Evolutionary conservation across 2,329 filamentous ascomycete genomes (phyloP).

Genomic region (Trichoderma gracile): DNA sequence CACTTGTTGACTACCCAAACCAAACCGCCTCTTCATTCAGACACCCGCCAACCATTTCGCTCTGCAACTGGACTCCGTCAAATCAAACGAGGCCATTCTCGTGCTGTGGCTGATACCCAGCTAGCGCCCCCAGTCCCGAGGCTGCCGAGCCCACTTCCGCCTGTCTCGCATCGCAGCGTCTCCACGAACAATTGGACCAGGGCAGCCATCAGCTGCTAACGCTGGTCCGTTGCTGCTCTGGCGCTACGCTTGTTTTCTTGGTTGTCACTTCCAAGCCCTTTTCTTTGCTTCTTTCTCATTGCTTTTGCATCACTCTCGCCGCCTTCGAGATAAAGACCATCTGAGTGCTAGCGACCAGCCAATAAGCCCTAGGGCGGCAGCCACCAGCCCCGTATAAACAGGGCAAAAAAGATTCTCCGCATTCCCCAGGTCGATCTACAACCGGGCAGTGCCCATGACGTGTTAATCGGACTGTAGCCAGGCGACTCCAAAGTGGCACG

Average conservation of each 20-base stretch:
- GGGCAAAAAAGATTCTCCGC: slow-evolving; percentile 15
- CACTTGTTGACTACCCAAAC: neutral
- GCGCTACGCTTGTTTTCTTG: neutral
- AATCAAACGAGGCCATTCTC: too few species aligned
- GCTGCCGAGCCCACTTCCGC: slow-evolving; percentile 14
- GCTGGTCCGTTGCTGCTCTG: neutral
- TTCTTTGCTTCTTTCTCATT: neutral
- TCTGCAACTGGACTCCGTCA: neutral
- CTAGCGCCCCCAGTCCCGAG: slow-evolving; percentile 14
- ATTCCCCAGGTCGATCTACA: slow-evolving; percentile 1
- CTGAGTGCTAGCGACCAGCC: neutral
- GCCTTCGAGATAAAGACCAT: neutral
- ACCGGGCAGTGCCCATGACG: neutral
- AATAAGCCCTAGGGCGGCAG: slow-evolving; percentile 15
- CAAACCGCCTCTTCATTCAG: neutral
- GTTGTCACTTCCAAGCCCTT: neutral
- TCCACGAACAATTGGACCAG: slow-evolving; percentile 11
- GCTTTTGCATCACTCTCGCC: neutral
- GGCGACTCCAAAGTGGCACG: neutral
- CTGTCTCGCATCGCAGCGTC: neutral
- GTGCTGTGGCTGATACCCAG: neutral
- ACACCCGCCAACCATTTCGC: neutral
- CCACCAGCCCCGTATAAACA: neutral
- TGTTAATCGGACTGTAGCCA: slow-evolving; percentile 9
- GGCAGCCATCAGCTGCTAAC: neutral